Percentiles rank a stretch among this genome's conserved stretches.
These are phyloP conservation scores for Puccinia horiana DNA, from an alignment of 1,284 basidiomycete species.

Conservation along the genomic window DNA sequence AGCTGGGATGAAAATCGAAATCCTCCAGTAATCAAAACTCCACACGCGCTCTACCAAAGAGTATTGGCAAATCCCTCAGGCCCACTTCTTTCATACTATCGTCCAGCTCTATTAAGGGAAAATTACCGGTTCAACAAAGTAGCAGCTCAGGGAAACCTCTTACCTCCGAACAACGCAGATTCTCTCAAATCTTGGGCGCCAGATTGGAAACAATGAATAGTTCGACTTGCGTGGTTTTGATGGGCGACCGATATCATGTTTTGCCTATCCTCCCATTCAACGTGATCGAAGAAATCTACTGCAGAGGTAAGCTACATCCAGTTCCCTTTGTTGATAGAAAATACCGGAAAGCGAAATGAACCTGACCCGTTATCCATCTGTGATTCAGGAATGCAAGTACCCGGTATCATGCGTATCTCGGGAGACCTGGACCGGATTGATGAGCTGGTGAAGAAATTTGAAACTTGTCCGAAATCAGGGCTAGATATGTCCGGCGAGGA, in stretches of 20 bases:
- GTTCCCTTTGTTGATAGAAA: too few relatives aligned
- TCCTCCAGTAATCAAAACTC: neutral
- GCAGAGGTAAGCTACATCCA: slow-evolving; percentile 13
- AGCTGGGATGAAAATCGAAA: slow-evolving; percentile 16
- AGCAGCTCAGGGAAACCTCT: neutral
- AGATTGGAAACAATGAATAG: slow-evolving; percentile 18
- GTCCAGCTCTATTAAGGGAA: neutral
- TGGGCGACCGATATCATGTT: slow-evolving; percentile 32
- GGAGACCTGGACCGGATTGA: slow-evolving; percentile 39
- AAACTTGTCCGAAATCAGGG: slow-evolving; percentile 8
- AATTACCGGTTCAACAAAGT: neutral
- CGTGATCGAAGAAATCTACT: slow-evolving; percentile 43
- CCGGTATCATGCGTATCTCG: slow-evolving; percentile 38
- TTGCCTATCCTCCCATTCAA: slow-evolving; percentile 26
- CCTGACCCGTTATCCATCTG: neutral
- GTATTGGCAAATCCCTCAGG: neutral
- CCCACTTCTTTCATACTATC: slow-evolving; percentile 2
- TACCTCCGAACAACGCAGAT: neutral
- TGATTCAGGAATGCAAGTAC: slow-evolving; percentile 21
- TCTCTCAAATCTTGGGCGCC: slow-evolving; percentile 29
- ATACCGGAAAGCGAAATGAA: neutral
- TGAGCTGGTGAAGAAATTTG: slow-evolving; percentile 23
- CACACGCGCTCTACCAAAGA: neutral
- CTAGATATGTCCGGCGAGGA: slow-evolving; percentile 26
- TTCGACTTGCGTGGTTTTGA: slow-evolving; percentile 15